These are phyloP conservation scores for Dactylellina haptotyla DNA, from an alignment of 2,329 filamentous ascomycete genomes.

Conservation along the genomic window DNA sequence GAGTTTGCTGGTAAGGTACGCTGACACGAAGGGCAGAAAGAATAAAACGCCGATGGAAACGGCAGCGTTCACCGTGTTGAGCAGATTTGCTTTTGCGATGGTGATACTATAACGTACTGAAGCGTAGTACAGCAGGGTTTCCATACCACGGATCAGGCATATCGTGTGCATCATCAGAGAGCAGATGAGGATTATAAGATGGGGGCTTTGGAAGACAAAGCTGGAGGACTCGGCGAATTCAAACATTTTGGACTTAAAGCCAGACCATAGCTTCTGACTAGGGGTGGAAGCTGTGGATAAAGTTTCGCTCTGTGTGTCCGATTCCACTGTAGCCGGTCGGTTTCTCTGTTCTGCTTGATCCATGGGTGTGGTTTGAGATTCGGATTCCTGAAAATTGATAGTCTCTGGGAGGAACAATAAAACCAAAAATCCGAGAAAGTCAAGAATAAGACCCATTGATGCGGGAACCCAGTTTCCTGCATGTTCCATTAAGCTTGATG, in stretches of 20 bases:
- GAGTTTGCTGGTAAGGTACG: constrained; percentile 23
- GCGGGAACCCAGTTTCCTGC: constrained; percentile 27
- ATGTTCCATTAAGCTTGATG: constrained; percentile 24
- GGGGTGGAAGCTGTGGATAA: neutral
- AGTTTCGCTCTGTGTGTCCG: constrained; percentile 5
- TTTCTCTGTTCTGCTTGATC: neutral
- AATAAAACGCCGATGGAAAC: constrained; percentile 39
- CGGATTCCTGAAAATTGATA: constrained; percentile 12
- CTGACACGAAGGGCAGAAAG: constrained; percentile 29
- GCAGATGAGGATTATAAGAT: constrained; percentile 50
- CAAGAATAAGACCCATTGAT: constrained; percentile 5
- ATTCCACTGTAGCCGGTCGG: neutral
- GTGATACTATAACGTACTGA: constrained; percentile 37
- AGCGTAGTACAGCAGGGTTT: constrained; percentile 44
- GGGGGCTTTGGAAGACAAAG: constrained; percentile 48
- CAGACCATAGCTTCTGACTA: constrained; percentile 1
- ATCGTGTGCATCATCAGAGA: constrained; percentile 40
- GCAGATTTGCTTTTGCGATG: constrained; percentile 40
- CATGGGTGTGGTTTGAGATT: neutral
- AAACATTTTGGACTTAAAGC: constrained; percentile 2
- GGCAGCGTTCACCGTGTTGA: constrained; percentile 44
- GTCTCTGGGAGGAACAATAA: constrained; percentile 25
- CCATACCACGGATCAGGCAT: constrained; percentile 26
- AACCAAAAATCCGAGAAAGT: constrained; percentile 3
- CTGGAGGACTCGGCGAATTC: constrained; percentile 43